Base-by-base conservation (phyloP, 345 rosid genomes). In the Eucalyptus pumila region DNA sequence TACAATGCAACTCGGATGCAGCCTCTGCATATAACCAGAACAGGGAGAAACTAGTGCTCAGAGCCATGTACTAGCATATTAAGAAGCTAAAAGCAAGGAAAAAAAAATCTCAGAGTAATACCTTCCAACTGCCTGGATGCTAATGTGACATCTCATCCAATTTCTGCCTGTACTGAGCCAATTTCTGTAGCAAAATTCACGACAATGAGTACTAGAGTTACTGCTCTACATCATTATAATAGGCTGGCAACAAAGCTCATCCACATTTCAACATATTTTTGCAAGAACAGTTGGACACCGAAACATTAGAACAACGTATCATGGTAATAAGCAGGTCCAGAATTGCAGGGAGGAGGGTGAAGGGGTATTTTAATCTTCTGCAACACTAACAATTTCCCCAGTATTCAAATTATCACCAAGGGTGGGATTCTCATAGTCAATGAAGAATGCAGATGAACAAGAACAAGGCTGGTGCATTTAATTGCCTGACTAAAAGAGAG, bases 151-250 rank as follows among this genome's bases (percentile, higher is more conserved):
- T 95, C 76, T 96, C 98, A 85, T 97, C 99, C 88, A 97, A 91
- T 91, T 94, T 96, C 94, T 96, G 98, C 94, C 97, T 95, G 93
- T 96, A 96, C 86, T 92, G 96, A 89, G 99, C 99, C 92, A 96
- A 92, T 49, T 91, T 88, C 98, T 97, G 96, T 11, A 76, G 85
- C 85, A 76, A 76, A 76, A 40, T 76, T 76, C 91, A 92, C 7
- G 62, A 80, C 86, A 87, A 50, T 37, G n/a, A 81, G 47, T 49
- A 19, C 86, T 51, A 80, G 32, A 27, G 47, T 76, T n/a, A 37
- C 27, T 76, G 47, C 30, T 76, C 47, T 76, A 76, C 47, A 24
- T 76, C 83, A 40, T 40, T 76, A 11, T 40, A 72, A 37, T 37
- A 21, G 27, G 85, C 85, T 21, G 47, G 16, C 27, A 23, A 40